Evolutionary conservation across 1,139 yeast species (phyloP).

Genomic region (Yamadazyma pseudoaaseri): DNA sequence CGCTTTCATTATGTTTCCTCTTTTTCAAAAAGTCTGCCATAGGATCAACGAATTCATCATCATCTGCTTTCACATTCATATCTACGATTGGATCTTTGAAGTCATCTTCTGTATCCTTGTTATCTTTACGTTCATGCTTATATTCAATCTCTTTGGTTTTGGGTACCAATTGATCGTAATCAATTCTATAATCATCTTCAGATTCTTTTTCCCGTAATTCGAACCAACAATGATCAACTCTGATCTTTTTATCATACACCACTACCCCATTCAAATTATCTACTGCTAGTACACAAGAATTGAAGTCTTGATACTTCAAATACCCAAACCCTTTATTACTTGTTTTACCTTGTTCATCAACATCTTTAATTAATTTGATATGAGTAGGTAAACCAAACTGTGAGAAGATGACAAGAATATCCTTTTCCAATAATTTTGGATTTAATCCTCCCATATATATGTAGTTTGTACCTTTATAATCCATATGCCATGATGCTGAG

Average conservation of each 20-base stretch:
- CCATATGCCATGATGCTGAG: slow-evolving; percentile 86
- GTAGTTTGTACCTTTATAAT: slow-evolving; percentile 65
- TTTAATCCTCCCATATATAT: slow-evolving; percentile 72
- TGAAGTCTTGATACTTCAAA: slow-evolving; percentile 77
- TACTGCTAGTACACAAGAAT: slow-evolving; percentile 80
- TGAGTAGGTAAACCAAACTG: slow-evolving; percentile 90
- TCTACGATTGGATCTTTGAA: slow-evolving; percentile 14
- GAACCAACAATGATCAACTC: slow-evolving; percentile 78
- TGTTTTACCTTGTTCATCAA: slow-evolving; percentile 61
- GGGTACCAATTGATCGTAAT: slow-evolving; percentile 26
- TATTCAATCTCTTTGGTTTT: slow-evolving; percentile 13
- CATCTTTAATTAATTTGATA: slow-evolving; percentile 68
- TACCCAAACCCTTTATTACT: slow-evolving; percentile 82
- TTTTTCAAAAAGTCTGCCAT: slow-evolving; percentile 17
- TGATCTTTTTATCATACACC: slow-evolving; percentile 54
- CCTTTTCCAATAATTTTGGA: slow-evolving; percentile 64
- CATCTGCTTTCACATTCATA: slow-evolving; percentile 12
- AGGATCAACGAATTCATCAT: slow-evolving; percentile 17
- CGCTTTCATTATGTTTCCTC: slow-evolving; percentile 7
- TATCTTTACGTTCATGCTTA: slow-evolving; percentile 1
- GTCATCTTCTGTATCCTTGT: slow-evolving; percentile 11
- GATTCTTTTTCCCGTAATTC: slow-evolving; percentile 53
- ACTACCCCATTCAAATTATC: slow-evolving; percentile 82
- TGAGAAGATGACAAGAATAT: slow-evolving; percentile 74
- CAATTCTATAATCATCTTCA: slow-evolving; percentile 40